Conservation (phyloP, 2,329 filamentous ascomycete genomes). For the Scedosporium aurantiacum region DNA sequence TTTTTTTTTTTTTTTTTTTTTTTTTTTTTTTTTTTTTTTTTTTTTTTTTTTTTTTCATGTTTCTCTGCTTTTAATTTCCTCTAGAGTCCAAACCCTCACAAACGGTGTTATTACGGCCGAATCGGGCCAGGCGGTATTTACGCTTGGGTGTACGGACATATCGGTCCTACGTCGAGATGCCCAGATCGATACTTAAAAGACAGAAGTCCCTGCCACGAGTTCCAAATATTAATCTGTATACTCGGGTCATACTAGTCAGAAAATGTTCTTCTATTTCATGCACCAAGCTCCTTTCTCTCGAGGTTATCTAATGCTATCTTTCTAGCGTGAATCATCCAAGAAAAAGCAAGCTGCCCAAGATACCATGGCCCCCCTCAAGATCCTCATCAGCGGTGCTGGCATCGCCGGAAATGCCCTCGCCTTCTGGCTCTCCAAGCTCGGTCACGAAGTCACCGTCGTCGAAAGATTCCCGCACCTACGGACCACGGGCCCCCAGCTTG, state of each 20-base stretch:
- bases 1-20: too few species aligned
- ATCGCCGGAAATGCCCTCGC: conserved; percentile 32
- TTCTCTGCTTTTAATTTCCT: too few species aligned
- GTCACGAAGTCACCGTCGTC: conserved; percentile 28
- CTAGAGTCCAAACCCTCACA: too few species aligned
- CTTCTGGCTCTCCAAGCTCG: conserved; percentile 31
- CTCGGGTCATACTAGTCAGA: background rate
- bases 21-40: too few species aligned
- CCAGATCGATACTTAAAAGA: background rate
- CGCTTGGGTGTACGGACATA: background rate
- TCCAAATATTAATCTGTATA: background rate
- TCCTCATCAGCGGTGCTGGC: conserved; percentile 23
- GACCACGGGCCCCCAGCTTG: conserved; percentile 38
- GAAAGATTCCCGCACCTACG: conserved; percentile 30
- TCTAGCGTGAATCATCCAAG: too few species aligned
- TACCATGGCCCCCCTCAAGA: conserved; percentile 12
- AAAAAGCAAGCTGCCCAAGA: too few species aligned
- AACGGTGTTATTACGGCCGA: too few species aligned
- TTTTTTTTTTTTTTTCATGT: too few species aligned
- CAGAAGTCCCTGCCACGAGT: background rate
- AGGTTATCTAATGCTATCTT: too few species aligned
- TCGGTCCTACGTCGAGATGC: background rate
- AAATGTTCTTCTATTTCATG: background rate
- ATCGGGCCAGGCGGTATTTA: too few species aligned
- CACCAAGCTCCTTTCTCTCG: background rate